phyloP scores from a whole-genome alignment of 176 grass and related monocot genomes.

The Oryza longistaminata region DNA sequence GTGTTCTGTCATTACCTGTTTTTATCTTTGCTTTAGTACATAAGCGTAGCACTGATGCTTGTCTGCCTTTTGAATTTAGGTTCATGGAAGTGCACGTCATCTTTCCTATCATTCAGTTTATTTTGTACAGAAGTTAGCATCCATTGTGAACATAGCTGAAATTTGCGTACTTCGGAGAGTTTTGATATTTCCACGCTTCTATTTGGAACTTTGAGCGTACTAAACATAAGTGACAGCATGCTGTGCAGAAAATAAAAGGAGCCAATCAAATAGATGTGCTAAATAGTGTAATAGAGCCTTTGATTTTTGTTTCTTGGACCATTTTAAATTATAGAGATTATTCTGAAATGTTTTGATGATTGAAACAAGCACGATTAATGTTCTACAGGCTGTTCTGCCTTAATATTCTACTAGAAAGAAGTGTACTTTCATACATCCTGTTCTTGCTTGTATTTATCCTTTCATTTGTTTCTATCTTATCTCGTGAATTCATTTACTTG shows the following conservation, averaged over 20 bases:
- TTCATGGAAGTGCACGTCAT: neutral
- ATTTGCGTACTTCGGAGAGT: neutral
- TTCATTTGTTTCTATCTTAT: too few relatives aligned
- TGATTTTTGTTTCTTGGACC: neutral
- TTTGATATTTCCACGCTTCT: neutral
- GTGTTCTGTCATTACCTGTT: neutral
- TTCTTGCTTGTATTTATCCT: too few relatives aligned
- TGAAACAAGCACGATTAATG: neutral
- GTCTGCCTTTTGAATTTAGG: neutral
- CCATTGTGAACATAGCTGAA: neutral
- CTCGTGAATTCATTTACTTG: neutral
- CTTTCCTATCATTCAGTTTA: neutral
- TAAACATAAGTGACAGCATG: neutral
- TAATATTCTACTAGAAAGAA: conserved; percentile 3
- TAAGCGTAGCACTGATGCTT: neutral
- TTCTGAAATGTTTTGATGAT: neutral
- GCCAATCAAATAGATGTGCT: neutral
- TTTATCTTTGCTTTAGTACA: neutral
- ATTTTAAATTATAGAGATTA: neutral
- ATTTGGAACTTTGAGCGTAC: neutral
- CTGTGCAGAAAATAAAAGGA: neutral
- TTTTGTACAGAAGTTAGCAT: neutral
- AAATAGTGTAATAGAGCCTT: neutral
- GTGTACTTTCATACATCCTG: too few relatives aligned
- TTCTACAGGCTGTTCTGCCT: neutral